These are phyloP conservation scores for Dictyostelium capitatum DNA, from an alignment of 78 protist species.

Conservation along the genomic window DNA sequence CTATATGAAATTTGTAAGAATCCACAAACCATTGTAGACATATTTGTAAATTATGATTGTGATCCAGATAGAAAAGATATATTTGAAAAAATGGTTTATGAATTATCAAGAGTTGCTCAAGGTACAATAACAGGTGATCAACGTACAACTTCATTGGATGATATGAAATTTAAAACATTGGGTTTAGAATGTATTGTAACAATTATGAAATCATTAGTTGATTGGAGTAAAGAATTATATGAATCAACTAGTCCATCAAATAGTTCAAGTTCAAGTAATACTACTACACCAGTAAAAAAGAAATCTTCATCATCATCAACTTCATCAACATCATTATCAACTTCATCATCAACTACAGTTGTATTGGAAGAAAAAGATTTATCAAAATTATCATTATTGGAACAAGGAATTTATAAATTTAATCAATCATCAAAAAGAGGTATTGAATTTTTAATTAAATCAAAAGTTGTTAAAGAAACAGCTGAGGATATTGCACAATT, in stretches of 20 bases:
- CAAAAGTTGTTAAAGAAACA: conserved; percentile 50
- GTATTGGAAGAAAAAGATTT: not conserved
- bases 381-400: not conserved
- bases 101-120: conserved; percentile 75
- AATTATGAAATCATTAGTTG: conserved; percentile 89
- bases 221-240: conserved; percentile 80
- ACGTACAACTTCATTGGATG: conserved; percentile 28
- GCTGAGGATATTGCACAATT: conserved; percentile 90
- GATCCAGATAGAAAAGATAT: conserved; percentile 91
- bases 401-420: conserved; percentile 43
- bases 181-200: conserved; percentile 92
- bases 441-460: conserved; percentile 40
- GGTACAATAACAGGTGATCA: conserved; percentile 47
- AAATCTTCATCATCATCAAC: not conserved
- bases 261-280: not conserved
- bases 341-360: not conserved
- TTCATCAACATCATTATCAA: not conserved
- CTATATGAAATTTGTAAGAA: conserved; percentile 87
- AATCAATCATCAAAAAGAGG: conserved; percentile 43
- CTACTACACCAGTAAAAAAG: not conserved
- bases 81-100: conserved; percentile 87
- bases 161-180: conserved; percentile 43
- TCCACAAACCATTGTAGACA: conserved; percentile 94
- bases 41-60: conserved; percentile 99
- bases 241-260: not conserved